A percentile compares a stretch with the other conserved stretches of the same genome.
Conservation (phyloP, 257 asterid species). For the Vinca minor region DNA sequence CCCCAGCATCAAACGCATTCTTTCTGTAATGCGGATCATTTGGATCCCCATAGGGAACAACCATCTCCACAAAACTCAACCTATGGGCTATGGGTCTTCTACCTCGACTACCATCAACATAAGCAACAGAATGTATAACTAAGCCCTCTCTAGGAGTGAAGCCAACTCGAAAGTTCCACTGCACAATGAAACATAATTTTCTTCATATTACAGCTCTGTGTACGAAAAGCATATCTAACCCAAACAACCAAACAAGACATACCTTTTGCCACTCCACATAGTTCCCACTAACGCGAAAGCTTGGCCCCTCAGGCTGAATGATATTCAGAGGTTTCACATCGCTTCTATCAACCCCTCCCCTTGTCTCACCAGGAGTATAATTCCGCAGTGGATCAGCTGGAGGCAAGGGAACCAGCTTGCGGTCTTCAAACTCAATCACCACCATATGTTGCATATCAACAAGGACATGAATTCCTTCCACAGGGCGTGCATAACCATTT, state of each 20-base stretch:
- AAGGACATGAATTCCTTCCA: slow-evolving; percentile 89
- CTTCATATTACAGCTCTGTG: slow-evolving; percentile 3
- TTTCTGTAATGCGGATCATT: slow-evolving; percentile 97
- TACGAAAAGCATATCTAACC: slow-evolving; percentile 1
- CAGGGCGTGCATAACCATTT: slow-evolving; percentile 97
- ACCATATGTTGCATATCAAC: slow-evolving; percentile 96
- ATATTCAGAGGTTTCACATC: slow-evolving; percentile 85
- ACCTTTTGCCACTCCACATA: slow-evolving; percentile 99
- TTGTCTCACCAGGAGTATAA: slow-evolving; percentile 82
- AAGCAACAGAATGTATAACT: slow-evolving; percentile 95
- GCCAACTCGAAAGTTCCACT: slow-evolving; percentile 97
- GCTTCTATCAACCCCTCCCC: slow-evolving; percentile 96
- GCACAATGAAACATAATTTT: slow-evolving; percentile 21
- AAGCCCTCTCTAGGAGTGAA: slow-evolving; percentile 97
- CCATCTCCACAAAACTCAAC: slow-evolving; percentile 98
- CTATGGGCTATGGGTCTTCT: slow-evolving; percentile 94
- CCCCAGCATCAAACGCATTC: slow-evolving; percentile 99
- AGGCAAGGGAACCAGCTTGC: slow-evolving; percentile 85
- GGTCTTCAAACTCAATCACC: slow-evolving; percentile 88
- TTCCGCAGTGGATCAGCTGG: slow-evolving; percentile 95
- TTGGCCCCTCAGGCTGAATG: slow-evolving; percentile 94
- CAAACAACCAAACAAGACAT: slow-evolving; percentile 11
- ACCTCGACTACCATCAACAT: slow-evolving; percentile 93
- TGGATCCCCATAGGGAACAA: slow-evolving; percentile 97
- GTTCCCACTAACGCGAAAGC: slow-evolving; percentile 72